Evolutionary conservation across 495 filamentous ascomycete genomes (phyloP).

Genomic region (Trypethelium eluteriae): DNA sequence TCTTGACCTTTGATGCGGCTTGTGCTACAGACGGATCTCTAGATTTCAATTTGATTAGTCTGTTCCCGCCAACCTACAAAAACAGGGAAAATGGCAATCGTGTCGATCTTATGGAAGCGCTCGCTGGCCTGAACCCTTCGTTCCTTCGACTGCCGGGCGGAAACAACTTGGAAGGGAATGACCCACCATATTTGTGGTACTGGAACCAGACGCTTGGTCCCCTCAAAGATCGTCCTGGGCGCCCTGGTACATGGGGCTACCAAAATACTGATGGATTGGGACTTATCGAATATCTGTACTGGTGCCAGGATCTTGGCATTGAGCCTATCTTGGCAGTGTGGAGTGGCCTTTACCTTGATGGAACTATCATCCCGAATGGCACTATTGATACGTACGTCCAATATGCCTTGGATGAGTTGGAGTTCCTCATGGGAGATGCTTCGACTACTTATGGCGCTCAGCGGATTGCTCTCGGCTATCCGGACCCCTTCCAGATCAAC

Average conservation of each 20-base stretch:
- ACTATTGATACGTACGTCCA: constrained; percentile 41
- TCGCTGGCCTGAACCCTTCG: constrained; percentile 28
- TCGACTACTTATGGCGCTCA: constrained; percentile 50
- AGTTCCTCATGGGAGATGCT: constrained; percentile 53
- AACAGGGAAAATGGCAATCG: constrained; percentile 32
- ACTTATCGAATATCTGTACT: constrained; percentile 32
- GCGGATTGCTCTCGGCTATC: constrained; percentile 50
- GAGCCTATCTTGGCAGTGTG: constrained; percentile 32
- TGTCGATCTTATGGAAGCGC: constrained; percentile 32
- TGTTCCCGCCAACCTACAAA: constrained; percentile 37
- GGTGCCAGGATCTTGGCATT: constrained; percentile 34
- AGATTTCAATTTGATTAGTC: constrained; percentile 34
- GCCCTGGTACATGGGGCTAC: constrained; percentile 33
- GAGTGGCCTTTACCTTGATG: constrained; percentile 30
- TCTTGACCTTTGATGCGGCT: constrained; percentile 33
- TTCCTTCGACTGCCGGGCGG: constrained; percentile 25
- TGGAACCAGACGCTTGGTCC: constrained; percentile 37
- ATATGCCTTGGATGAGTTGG: constrained; percentile 59
- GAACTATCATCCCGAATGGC: constrained; percentile 31
- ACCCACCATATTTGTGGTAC: constrained; percentile 29
- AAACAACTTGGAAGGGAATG: constrained; percentile 36
- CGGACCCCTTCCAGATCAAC: constrained; percentile 49
- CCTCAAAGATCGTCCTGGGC: constrained; percentile 31
- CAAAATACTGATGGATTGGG: constrained; percentile 36
- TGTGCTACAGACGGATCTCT: constrained; percentile 22